These are phyloP conservation scores for Medicago lupulina DNA, from an alignment of 306 rosid species.

Conservation along the genomic window DNA sequence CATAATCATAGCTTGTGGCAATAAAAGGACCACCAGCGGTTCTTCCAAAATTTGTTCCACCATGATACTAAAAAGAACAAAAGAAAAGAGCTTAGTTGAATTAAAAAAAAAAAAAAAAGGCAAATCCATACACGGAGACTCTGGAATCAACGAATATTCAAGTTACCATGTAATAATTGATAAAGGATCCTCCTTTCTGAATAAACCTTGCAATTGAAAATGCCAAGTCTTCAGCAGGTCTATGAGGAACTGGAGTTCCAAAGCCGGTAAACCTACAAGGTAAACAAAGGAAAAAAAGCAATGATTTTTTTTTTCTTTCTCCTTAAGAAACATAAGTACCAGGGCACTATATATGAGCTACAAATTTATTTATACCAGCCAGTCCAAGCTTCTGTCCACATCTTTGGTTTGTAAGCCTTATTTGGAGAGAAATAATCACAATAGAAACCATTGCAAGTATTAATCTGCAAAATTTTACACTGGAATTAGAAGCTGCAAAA, in stretches of 20 bases:
- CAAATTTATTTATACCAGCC: conserved; percentile 70
- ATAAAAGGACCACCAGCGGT: conserved; percentile 99
- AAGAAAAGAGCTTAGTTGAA: conserved; percentile 35
- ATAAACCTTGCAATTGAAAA: conserved; percentile 94
- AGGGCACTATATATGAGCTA: conserved; percentile 33
- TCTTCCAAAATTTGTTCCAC: conserved; percentile 98
- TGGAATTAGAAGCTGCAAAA: conserved; percentile 35
- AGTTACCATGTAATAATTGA: conserved; percentile 93
- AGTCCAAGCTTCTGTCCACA: conserved; percentile 99
- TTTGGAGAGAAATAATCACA: conserved; percentile 96
- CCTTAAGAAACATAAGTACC: conserved; percentile 22
- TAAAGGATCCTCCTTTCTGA: conserved; percentile 92
- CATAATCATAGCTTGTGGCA: conserved; percentile 96
- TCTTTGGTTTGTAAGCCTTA: conserved; percentile 94
- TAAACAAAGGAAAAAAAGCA: conserved; percentile 21
- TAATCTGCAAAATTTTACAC: conserved; percentile 63
- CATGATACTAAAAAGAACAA: conserved; percentile 74
- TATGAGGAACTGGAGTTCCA: conserved; percentile 92
- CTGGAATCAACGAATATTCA: conserved; percentile 35
- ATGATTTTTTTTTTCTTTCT: background rate
- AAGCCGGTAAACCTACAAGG: conserved; percentile 82
- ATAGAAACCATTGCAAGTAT: conserved; percentile 95
- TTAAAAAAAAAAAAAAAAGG: conserved; percentile 26
- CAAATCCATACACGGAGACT: background rate
- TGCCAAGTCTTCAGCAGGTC: conserved; percentile 95